Percentiles rank a stretch among this genome's conserved stretches.
These are phyloP conservation scores for Lachancea lanzarotensis DNA, from an alignment of 805 yeast genomes.

Conservation along the genomic window DNA sequence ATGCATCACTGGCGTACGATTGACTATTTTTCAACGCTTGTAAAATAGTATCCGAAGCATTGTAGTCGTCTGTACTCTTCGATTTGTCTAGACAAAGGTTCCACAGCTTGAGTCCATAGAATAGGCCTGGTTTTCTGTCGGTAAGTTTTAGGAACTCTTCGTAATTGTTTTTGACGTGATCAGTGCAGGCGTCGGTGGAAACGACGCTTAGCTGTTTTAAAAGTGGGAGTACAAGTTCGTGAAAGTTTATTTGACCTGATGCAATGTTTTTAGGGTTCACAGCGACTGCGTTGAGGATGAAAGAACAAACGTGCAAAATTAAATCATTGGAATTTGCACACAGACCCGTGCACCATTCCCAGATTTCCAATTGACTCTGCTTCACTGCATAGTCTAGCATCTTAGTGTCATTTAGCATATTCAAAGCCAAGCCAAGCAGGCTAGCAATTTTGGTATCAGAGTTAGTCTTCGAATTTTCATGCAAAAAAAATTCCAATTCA, in stretches of 20 bases:
- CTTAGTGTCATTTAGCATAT: constrained; percentile 14
- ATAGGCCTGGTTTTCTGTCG: constrained; percentile 8
- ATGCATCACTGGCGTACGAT: background rate
- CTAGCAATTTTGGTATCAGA: constrained; percentile 11
- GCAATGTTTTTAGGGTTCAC: background rate
- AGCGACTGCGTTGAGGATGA: constrained; percentile 3
- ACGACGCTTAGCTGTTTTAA: background rate
- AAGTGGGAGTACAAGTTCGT: background rate
- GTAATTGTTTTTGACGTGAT: constrained; percentile 17
- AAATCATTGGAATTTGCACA: constrained; percentile 1
- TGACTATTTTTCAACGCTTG: background rate
- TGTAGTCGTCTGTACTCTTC: background rate
- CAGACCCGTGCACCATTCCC: constrained; percentile 18
- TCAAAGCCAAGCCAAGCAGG: constrained; percentile 19
- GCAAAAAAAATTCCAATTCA: constrained; percentile 31
- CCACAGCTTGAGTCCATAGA: constrained; percentile 12
- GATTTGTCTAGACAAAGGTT: background rate
- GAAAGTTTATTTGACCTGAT: constrained; percentile 1
- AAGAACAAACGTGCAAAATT: constrained; percentile 15
- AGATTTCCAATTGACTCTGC: constrained; percentile 17
- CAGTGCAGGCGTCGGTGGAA: constrained; percentile 5
- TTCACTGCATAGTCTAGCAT: constrained; percentile 16
- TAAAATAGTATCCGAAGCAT: background rate
- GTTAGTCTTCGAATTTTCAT: constrained; percentile 4
- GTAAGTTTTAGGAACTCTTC: constrained; percentile 18